Evolutionary conservation across 148 eudicot species (phyloP).

Genomic region (Chenopodium suecicum): DNA sequence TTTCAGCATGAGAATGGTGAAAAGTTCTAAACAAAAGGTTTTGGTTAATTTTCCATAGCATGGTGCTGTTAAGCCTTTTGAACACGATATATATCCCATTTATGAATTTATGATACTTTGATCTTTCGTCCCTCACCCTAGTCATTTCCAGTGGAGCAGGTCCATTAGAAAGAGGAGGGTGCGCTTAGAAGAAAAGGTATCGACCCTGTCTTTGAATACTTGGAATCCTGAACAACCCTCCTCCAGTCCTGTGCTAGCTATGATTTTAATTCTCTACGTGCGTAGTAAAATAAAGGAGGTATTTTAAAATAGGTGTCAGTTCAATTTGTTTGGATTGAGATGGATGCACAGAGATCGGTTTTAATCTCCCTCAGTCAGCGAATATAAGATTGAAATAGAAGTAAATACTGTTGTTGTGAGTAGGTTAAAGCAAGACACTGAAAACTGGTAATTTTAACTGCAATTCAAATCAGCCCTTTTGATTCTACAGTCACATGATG

Average conservation of each 20-base stretch:
- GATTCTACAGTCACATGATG: no score
- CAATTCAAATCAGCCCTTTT: neutral
- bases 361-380: conserved; percentile 4
- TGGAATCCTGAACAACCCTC: neutral
- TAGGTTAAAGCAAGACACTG: neutral
- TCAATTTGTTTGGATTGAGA: neutral
- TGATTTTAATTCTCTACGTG: no score
- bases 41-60: neutral
- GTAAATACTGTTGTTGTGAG: neutral
- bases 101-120: no score
- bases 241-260: no score
- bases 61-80: neutral
- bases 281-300: neutral
- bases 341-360: neutral
- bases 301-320: neutral
- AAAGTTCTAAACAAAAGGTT: neutral
- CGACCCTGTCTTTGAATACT: neutral
- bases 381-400: conserved; percentile 1
- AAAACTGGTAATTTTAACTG: neutral
- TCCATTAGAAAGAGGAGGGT: conserved; percentile 2
- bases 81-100: no score
- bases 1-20: neutral
- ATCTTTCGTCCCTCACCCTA: no score
- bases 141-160: neutral
- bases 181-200: neutral